Evolutionary conservation across 768 basidiomycete species (phyloP), one percentile per base, ranked within the genome.

Genomic region (Pleurotus tuoliensis): DNA sequence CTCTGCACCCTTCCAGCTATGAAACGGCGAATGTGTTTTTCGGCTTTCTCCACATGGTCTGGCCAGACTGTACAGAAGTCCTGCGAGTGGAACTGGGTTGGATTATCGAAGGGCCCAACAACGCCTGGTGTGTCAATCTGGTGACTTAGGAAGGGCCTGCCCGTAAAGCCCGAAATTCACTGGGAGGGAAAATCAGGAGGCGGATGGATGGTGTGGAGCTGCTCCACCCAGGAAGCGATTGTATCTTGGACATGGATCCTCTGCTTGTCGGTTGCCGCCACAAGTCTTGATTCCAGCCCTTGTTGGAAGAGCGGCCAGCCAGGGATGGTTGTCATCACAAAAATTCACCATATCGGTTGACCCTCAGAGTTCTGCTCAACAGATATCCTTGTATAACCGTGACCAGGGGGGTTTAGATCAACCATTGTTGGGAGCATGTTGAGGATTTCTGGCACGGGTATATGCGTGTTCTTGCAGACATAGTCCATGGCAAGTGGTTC

Each of bases 1-100:
- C 40, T 52, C 15, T 20, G 30, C 9, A 37, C 38, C 9, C 59
- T 24, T 55, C 49, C 57, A n/a, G 51, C 50, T 12, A 58, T 41
- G 13, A 58, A 38, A 22, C 53, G 57, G 12, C 48, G 37, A n/a
- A 43, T 20, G 18, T 20, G 34, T 11, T 58, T 52, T 22, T 58
- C 52, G 4, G 25, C 18, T 3, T 37, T 15, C 40, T 40, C 50
- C 4, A 52, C n/a, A 1, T 16, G 12, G 8, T 11, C 18, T 5
- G 30, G 15, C 24, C 37, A 22, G 6, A 52, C 50, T 8, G 34
- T 41, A 16, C 50, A 38, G 15, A 52, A 52, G 3, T 52, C 50
- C 37, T 52, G 50, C 5, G 50, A 5, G 24, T 52, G 50, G 15
- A 52, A 52, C 15, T 52, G 38, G 4, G 50, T 16, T 2, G 50